Evolutionary conservation across 1,284 basidiomycete species (phyloP).

Genomic region (Mycena citricolor): DNA sequence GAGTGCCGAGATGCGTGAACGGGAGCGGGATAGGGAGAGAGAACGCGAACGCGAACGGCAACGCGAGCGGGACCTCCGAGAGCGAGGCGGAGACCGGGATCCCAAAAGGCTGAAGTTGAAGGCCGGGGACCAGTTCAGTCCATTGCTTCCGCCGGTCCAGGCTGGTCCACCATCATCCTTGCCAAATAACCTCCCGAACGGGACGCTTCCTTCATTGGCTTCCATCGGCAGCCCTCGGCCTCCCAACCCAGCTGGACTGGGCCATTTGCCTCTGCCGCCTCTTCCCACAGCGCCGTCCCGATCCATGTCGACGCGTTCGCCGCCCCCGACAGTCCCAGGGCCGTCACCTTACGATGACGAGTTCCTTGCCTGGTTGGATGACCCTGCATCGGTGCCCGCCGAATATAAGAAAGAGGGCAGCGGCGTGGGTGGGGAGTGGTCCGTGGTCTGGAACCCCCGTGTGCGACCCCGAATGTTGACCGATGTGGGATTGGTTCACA

Average conservation of each 20-base stretch:
- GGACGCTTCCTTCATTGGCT: too few species aligned
- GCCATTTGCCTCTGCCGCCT: too few species aligned
- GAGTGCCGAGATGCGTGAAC: conserved; percentile 35
- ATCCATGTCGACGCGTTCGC: not conserved
- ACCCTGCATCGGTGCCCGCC: conserved; percentile 37
- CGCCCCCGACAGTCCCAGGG: not conserved
- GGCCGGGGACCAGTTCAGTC: conserved; percentile 17
- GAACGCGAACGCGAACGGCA: conserved; percentile 34
- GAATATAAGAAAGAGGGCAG: conserved; percentile 59
- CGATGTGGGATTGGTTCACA: conserved; percentile 90
- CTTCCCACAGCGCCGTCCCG: conserved; percentile 1
- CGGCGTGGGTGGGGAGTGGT: too few species aligned
- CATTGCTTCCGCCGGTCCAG: conserved; percentile 10
- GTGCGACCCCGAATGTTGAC: conserved; percentile 67
- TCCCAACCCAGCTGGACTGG: too few species aligned
- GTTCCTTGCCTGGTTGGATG: conserved; percentile 28
- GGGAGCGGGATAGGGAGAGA: conserved; percentile 33
- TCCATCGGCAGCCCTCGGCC: too few species aligned
- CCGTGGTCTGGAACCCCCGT: conserved; percentile 90
- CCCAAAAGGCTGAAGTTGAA: conserved; percentile 44
- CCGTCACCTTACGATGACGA: conserved; percentile 3
- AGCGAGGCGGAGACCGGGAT: conserved; percentile 38
- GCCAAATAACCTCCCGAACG: too few species aligned
- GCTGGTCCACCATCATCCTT: too few species aligned
- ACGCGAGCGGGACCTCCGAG: conserved; percentile 21